Conservation (phyloP, 2,329 filamentous ascomycete genomes). For the Xylariaceae sp. region DNA sequence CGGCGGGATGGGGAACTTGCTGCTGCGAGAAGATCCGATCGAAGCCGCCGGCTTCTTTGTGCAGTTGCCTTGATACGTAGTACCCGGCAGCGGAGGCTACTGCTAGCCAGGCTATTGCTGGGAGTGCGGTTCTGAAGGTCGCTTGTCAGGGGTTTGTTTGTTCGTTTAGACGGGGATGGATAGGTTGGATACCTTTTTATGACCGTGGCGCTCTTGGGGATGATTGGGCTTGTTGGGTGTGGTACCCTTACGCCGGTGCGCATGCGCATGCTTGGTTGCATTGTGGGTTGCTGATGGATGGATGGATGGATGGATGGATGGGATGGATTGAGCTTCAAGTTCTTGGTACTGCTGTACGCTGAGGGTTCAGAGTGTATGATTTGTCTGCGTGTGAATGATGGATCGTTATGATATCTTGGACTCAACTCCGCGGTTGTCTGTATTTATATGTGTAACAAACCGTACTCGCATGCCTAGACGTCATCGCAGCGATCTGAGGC, state of each 20-base stretch:
- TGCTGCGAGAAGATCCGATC: constrained; percentile 33
- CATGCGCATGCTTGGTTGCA: constrained; percentile 23
- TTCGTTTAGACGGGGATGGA: neutral
- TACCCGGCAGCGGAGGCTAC: constrained; percentile 24
- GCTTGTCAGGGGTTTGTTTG: neutral
- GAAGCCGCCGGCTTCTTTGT: constrained; percentile 20
- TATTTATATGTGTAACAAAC: too few relatives aligned
- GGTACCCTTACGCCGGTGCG: constrained; percentile 20
- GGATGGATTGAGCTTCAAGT: neutral
- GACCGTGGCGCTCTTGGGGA: constrained; percentile 21
- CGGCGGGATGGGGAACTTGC: neutral
- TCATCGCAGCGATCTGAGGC: too few relatives aligned
- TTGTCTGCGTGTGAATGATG: too few relatives aligned
- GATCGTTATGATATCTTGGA: too few relatives aligned
- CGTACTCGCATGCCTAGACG: too few relatives aligned
- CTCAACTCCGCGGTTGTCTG: too few relatives aligned
- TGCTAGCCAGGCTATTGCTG: constrained; percentile 16
- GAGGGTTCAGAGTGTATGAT: too few relatives aligned
- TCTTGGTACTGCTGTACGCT: neutral
- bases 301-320: neutral
- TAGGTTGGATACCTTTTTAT: constrained; percentile 18
- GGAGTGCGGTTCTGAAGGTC: constrained; percentile 4
- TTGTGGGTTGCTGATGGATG: constrained; percentile 4
- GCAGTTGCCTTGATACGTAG: constrained; percentile 27
- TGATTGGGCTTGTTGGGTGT: constrained; percentile 2